Conservation (phyloP, 2,329 filamentous ascomycete species). For the Meredithiella fracta region DNA sequence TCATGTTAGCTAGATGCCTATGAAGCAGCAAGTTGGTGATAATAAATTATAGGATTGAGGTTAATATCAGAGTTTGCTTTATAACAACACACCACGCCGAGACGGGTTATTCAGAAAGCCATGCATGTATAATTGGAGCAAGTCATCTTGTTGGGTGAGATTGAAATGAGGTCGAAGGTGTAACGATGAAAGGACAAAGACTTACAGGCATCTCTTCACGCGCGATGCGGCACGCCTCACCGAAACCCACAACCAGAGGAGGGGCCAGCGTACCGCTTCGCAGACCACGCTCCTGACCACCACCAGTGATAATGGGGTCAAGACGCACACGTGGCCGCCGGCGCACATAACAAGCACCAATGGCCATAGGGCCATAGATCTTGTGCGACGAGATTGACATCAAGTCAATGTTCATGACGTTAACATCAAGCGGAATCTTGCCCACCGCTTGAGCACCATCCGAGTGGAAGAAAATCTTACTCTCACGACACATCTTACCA, state of each 20-base stretch:
- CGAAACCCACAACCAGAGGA: conserved; percentile 77
- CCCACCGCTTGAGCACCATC: conserved; percentile 95
- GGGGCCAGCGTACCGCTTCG: conserved; percentile 89
- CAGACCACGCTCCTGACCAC: conserved; percentile 87
- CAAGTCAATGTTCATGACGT: conserved; percentile 92
- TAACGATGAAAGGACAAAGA: conserved; percentile 18
- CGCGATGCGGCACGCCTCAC: conserved; percentile 86
- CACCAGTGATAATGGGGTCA: conserved; percentile 89
- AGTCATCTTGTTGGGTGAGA: conserved; percentile 51
- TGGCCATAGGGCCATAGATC: conserved; percentile 94
- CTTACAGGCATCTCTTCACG: conserved; percentile 81
- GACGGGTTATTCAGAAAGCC: conserved; percentile 68
- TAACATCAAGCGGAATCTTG: conserved; percentile 92
- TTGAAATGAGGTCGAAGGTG: conserved; percentile 15
- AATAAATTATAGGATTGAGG: conserved; percentile 3
- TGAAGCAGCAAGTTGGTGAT: conserved; percentile 6
- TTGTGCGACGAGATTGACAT: conserved; percentile 99
- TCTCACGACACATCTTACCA: conserved; percentile 73
- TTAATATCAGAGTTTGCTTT: conserved; percentile 48
- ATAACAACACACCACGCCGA: conserved; percentile 41
- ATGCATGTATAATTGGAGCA: conserved; percentile 61
- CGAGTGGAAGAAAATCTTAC: conserved; percentile 96
- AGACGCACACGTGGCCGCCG: conserved; percentile 82
- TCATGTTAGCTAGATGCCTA: conserved; percentile 15
- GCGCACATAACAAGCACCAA: conserved; percentile 90